phyloP scores from a whole-genome alignment of 139 green algal species.

The Zygnema cylindricum region DNA sequence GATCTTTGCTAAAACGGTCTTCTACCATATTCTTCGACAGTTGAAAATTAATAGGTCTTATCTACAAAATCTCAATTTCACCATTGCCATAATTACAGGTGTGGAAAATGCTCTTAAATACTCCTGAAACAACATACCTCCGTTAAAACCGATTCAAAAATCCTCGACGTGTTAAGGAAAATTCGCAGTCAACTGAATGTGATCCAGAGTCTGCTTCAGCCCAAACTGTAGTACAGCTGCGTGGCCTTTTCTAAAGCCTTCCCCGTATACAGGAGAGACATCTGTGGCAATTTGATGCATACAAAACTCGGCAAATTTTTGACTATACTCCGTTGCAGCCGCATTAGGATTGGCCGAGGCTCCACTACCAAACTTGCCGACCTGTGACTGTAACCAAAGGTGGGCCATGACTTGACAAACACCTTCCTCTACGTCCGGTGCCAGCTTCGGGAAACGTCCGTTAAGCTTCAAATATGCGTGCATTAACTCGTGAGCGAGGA shows the following conservation, averaged over 20 bases:
- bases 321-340: slow-evolving; percentile 5
- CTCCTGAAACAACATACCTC: background rate
- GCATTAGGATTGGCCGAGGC: background rate
- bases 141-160: background rate
- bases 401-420: slow-evolving; percentile 91
- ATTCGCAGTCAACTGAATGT: slow-evolving; percentile 39
- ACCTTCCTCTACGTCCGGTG: slow-evolving; percentile 82
- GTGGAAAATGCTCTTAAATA: too few species aligned
- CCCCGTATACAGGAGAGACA: slow-evolving; percentile 81
- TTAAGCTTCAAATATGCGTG: slow-evolving; percentile 86
- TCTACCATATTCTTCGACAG: too few species aligned
- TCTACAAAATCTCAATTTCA: too few species aligned
- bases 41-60: too few species aligned
- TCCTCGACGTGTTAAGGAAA: slow-evolving; percentile 37
- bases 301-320: slow-evolving; percentile 69
- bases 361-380: background rate
- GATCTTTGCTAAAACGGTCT: too few species aligned
- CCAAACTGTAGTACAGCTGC: slow-evolving; percentile 75
- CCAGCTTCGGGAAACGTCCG: slow-evolving; percentile 64
- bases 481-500: slow-evolving; percentile 92
- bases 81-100: too few species aligned
- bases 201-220: slow-evolving; percentile 56
- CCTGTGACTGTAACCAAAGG: slow-evolving; percentile 79
- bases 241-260: slow-evolving; percentile 82
- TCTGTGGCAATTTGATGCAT: slow-evolving; percentile 85